Evolutionary conservation across 345 rosid species (phyloP).

Genomic region (Hevea brasiliensis): DNA sequence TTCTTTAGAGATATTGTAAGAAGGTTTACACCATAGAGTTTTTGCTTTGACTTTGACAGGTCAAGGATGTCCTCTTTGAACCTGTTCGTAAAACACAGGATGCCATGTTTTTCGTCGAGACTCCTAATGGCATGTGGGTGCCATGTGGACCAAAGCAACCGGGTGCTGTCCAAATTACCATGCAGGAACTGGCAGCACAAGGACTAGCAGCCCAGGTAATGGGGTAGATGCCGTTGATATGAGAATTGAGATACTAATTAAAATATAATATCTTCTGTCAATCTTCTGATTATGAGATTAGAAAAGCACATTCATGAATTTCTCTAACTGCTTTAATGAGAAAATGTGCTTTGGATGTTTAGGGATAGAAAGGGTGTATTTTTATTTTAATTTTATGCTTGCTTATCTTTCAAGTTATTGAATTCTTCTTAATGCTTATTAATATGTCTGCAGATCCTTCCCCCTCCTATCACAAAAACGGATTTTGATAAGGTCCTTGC

Average conservation of each 20-base stretch:
- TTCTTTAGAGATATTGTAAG: background rate
- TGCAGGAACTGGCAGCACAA: slow-evolving; percentile 80
- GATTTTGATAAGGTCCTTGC: slow-evolving; percentile 96
- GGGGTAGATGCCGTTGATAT: background rate
- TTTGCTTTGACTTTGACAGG: slow-evolving; percentile 40
- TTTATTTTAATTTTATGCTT: background rate
- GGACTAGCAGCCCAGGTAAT: slow-evolving; percentile 74
- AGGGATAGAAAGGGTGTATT: too few species aligned
- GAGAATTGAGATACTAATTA: too few species aligned
- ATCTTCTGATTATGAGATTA: background rate
- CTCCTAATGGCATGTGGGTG: slow-evolving; percentile 64
- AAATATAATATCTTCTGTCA: background rate
- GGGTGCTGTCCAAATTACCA: slow-evolving; percentile 69
- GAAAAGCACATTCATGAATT: background rate
- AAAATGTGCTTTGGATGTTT: background rate
- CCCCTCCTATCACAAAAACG: slow-evolving; percentile 74
- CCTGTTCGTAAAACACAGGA: slow-evolving; percentile 94
- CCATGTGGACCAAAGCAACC: slow-evolving; percentile 89
- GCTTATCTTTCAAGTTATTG: background rate
- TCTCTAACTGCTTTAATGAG: background rate
- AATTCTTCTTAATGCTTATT: background rate
- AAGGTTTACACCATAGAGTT: background rate
- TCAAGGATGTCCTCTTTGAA: slow-evolving; percentile 89
- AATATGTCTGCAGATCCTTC: slow-evolving; percentile 64
- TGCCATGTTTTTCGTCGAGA: slow-evolving; percentile 73